Percentiles rank a stretch among this genome's conserved stretches.
phyloP scores from a whole-genome alignment of 768 basidiomycete species.

The Trametes cinnabarina region DNA sequence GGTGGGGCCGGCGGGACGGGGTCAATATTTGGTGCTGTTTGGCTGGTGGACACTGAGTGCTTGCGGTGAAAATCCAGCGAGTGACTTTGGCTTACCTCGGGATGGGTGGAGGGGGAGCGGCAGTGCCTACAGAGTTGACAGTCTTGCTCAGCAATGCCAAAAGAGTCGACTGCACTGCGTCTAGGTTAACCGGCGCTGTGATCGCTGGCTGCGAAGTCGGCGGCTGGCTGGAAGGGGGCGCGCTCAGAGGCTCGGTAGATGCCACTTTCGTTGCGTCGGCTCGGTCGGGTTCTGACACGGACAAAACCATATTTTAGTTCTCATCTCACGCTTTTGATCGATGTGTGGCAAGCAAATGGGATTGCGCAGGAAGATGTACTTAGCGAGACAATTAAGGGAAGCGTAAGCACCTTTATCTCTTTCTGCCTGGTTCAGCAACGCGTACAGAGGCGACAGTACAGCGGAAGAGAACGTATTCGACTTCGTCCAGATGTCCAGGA shows the following conservation, averaged over 20 bases:
- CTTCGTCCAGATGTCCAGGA: constrained; percentile 97
- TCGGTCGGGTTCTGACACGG: constrained; percentile 51
- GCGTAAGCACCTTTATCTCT: constrained; percentile 83
- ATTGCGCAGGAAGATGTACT: constrained; percentile 75
- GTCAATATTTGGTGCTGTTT: constrained; percentile 57
- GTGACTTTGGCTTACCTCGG: constrained; percentile 36
- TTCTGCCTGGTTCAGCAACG: constrained; percentile 59
- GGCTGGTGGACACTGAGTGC: constrained; percentile 39
- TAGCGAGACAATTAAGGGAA: constrained; percentile 67
- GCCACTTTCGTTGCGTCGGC: constrained; percentile 22
- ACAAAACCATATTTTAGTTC: constrained; percentile 69
- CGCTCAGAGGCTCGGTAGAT: constrained; percentile 18
- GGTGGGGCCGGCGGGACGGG: constrained; percentile 32
- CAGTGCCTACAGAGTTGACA: constrained; percentile 39
- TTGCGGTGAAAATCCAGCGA: background rate
- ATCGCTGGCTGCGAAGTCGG: constrained; percentile 28
- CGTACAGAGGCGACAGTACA: constrained; percentile 70
- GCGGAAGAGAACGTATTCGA: constrained; percentile 81
- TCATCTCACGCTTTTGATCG: constrained; percentile 52
- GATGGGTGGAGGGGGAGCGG: constrained; percentile 22
- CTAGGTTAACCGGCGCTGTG: constrained; percentile 26
- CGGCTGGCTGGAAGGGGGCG: constrained; percentile 17
- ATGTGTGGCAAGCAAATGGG: constrained; percentile 51
- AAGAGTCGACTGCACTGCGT: constrained; percentile 60
- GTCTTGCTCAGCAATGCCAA: constrained; percentile 71